Evolutionary conservation across 345 rosid species (phyloP).

Genomic region (Trapa bicornis): DNA sequence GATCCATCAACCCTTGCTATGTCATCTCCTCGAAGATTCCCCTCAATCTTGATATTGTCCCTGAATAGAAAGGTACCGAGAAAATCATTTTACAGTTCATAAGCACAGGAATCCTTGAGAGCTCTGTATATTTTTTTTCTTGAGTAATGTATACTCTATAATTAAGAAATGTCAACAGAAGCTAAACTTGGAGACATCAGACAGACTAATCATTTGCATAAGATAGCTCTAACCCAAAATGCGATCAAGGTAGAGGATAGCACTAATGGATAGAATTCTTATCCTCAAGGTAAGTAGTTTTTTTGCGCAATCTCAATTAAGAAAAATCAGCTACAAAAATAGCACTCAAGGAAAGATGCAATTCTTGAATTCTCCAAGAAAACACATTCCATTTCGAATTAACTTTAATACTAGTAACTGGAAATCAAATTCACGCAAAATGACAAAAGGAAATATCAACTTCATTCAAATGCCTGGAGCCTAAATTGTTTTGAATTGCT

Average conservation of each 20-base stretch:
- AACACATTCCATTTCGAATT: not conserved
- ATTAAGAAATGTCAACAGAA: not conserved
- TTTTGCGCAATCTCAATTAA: not conserved
- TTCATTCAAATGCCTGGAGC: not conserved
- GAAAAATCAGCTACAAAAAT: not conserved
- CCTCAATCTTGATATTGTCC: slow-evolving; percentile 9
- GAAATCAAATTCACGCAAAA: not conserved
- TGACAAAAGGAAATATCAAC: not conserved
- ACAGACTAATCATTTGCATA: not conserved
- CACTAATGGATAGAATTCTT: not conserved
- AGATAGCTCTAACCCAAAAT: not conserved
- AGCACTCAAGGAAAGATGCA: not conserved
- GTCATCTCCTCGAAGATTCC: not conserved
- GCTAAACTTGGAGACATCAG: not conserved
- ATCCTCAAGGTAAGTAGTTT: not conserved
- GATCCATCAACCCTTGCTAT: slow-evolving; percentile 18
- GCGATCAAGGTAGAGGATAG: not conserved
- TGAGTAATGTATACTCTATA: not conserved
- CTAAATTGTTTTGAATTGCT: not conserved
- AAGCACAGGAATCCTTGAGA: slow-evolving; percentile 21
- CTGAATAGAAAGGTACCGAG: slow-evolving; percentile 54
- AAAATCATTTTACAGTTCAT: slow-evolving; percentile 83
- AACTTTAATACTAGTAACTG: not conserved
- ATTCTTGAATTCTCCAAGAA: not conserved
- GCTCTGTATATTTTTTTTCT: not conserved